Evolutionary conservation across 108 stramenopile genomes (phyloP).

Genomic region (Pseudonitzschia multiseries): DNA sequence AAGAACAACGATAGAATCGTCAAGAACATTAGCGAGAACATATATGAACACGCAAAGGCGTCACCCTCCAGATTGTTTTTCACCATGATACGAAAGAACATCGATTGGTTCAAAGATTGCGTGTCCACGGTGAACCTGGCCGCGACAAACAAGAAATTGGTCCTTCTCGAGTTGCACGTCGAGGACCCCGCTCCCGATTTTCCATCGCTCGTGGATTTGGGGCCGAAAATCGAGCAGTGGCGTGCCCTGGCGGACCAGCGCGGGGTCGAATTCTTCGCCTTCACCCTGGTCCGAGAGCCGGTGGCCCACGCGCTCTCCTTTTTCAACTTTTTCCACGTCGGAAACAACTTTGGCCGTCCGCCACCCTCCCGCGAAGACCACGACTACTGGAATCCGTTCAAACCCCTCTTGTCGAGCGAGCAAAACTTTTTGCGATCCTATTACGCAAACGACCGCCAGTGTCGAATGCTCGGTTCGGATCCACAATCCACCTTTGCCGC

Average conservation of each 20-base stretch:
- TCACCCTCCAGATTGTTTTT: background rate
- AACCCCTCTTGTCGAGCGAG: conserved; percentile 17
- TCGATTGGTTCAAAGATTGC: conserved; percentile 9
- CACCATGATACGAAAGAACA: conserved; percentile 8
- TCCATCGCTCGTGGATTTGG: conserved; percentile 19
- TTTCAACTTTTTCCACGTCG: conserved; percentile 40
- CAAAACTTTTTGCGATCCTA: conserved; percentile 32
- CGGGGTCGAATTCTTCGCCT: conserved; percentile 28
- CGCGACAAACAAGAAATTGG: background rate
- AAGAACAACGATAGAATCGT: background rate
- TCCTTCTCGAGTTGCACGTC: conserved; percentile 18
- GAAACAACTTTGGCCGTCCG: background rate
- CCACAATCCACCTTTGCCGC: background rate
- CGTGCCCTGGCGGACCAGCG: conserved; percentile 14
- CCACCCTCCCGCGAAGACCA: background rate
- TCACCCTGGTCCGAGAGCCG: conserved; percentile 31
- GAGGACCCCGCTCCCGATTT: conserved; percentile 14
- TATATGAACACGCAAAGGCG: background rate
- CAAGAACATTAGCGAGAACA: background rate
- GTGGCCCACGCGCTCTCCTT: conserved; percentile 25
- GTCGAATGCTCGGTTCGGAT: conserved; percentile 30
- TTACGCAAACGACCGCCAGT: conserved; percentile 30
- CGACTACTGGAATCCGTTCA: conserved; percentile 16
- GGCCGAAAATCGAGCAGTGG: conserved; percentile 18
- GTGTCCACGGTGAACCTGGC: background rate